Evolutionary conservation across 2,329 filamentous ascomycete genomes (phyloP).

Genomic region (Curvularia verruculosa): DNA sequence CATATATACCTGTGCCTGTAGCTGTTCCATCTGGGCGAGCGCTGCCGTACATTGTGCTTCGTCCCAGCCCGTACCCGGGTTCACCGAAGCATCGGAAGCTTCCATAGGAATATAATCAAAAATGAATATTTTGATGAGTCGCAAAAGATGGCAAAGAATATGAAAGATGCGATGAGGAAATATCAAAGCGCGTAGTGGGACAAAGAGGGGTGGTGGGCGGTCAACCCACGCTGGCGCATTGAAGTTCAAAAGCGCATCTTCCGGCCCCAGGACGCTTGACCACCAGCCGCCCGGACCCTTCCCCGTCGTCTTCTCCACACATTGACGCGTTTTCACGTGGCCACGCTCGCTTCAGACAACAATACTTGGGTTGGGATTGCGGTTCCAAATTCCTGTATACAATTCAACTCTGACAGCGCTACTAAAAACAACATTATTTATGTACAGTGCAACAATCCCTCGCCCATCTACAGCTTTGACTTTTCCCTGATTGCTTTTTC

Average conservation of each 20-base stretch:
- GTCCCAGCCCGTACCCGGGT: constrained; percentile 41
- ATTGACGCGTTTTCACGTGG: constrained; percentile 28
- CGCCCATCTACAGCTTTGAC: constrained; percentile 43
- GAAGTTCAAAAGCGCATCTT: constrained; percentile 9
- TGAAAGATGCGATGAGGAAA: not conserved
- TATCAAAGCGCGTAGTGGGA: not conserved
- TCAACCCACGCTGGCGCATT: not conserved
- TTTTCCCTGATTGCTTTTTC: constrained; percentile 46
- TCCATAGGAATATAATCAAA: constrained; percentile 22
- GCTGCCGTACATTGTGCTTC: constrained; percentile 51
- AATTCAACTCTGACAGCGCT: constrained; percentile 10
- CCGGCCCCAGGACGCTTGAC: constrained; percentile 11
- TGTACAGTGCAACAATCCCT: constrained; percentile 7
- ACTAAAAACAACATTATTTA: constrained; percentile 15
- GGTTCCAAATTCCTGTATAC: not conserved
- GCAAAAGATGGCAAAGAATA: not conserved
- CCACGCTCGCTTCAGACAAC: not conserved
- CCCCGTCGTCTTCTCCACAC: constrained; percentile 11
- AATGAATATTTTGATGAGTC: not conserved
- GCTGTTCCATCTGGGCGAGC: constrained; percentile 52
- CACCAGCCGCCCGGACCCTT: constrained; percentile 14
- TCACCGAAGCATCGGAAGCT: constrained; percentile 18
- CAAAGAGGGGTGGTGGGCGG: not conserved
- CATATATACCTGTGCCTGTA: constrained; percentile 51
- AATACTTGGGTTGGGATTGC: not conserved